Evolutionary conservation across 1,139 yeast genomes (phyloP).

Genomic region (Kodamaea suecica): DNA sequence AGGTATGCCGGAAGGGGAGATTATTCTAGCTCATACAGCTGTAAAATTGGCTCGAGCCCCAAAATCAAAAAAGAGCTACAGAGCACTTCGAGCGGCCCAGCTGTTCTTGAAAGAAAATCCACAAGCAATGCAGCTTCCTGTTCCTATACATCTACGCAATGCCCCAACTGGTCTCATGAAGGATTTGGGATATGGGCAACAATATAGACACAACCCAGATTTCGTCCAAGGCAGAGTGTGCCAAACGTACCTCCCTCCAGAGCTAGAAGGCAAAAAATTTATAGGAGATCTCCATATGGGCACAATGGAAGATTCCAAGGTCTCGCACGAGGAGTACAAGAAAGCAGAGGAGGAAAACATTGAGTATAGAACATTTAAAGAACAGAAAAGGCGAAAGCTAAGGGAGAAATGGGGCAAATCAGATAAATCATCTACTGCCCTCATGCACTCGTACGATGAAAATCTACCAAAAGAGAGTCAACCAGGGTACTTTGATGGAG

Average conservation of each 20-base stretch:
- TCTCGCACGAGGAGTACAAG: slow-evolving; percentile 21
- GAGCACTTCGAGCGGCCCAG: slow-evolving; percentile 72
- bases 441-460: slow-evolving; percentile 32
- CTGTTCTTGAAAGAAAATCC: slow-evolving; percentile 56
- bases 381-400: slow-evolving; percentile 8
- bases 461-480: slow-evolving; percentile 36
- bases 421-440: slow-evolving; percentile 5
- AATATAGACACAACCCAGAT: slow-evolving; percentile 85
- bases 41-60: slow-evolving; percentile 81
- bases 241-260: slow-evolving; percentile 69
- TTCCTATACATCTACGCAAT: slow-evolving; percentile 81
- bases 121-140: slow-evolving; percentile 58
- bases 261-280: slow-evolving; percentile 31
- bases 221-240: slow-evolving; percentile 66
- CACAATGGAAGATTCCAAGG: slow-evolving; percentile 24
- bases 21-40: slow-evolving; percentile 87
- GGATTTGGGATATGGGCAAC: slow-evolving; percentile 79
- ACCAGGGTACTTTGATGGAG: slow-evolving; percentile 39
- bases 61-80: slow-evolving; percentile 80
- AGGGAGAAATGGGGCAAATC: slow-evolving; percentile 5
- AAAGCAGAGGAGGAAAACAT: slow-evolving; percentile 22
- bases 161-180: slow-evolving; percentile 93
- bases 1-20: slow-evolving; percentile 97
- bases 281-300: slow-evolving; percentile 42
- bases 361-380: slow-evolving; percentile 30